Conservation (phyloP, 805 yeast species). For the Clavispora asparagi region DNA sequence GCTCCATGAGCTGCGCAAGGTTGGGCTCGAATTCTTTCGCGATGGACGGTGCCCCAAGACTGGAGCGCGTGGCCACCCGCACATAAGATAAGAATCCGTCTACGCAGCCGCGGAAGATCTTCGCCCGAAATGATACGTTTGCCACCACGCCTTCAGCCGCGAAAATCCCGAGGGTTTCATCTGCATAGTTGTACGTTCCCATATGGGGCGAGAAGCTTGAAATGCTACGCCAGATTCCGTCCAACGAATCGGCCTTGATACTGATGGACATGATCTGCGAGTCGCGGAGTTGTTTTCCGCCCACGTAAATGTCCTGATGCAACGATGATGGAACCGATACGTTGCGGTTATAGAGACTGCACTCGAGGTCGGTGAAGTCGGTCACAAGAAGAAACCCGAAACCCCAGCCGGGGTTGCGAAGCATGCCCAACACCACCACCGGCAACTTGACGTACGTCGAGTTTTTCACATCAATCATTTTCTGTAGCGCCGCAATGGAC, state of each 20-base stretch:
- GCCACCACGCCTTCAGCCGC: not conserved
- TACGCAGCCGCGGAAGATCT: slow-evolving; percentile 3
- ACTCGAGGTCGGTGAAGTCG: slow-evolving; percentile 11
- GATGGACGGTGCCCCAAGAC: not conserved
- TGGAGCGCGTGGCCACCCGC: slow-evolving; percentile 3
- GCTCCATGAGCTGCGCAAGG: slow-evolving; percentile 1
- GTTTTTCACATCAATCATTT: not conserved
- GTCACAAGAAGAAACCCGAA: slow-evolving; percentile 13
- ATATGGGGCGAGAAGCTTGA: slow-evolving; percentile 1
- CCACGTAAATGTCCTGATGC: slow-evolving; percentile 5
- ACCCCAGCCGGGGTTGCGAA: not conserved
- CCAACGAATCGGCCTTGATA: slow-evolving; percentile 1
- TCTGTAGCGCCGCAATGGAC: not conserved
- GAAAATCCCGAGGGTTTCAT: not conserved
- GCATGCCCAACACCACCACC: slow-evolving; percentile 10
- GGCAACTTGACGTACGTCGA: slow-evolving; percentile 4
- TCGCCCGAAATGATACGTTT: not conserved
- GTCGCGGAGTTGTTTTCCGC: not conserved
- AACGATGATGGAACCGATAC: slow-evolving; percentile 3
- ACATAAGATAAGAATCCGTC: slow-evolving; percentile 9
- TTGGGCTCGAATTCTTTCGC: not conserved
- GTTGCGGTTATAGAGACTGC: not conserved
- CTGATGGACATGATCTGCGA: slow-evolving; percentile 8
- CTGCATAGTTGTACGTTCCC: not conserved
- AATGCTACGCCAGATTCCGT: slow-evolving; percentile 4